Conservation (phyloP, 176 grass and related monocot species). For the Stipa capillata region DNA sequence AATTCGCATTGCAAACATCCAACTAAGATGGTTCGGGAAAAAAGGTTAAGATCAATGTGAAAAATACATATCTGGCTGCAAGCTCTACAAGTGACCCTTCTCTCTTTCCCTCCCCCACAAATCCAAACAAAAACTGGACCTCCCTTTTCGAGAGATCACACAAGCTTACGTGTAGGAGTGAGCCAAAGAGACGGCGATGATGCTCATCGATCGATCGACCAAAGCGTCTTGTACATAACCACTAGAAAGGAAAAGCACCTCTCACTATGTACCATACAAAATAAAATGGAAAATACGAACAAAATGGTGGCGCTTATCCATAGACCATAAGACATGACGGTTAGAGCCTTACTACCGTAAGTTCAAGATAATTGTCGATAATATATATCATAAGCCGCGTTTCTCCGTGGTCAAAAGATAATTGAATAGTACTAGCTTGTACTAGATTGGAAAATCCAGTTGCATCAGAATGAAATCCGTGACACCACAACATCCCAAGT, state of each 20-base stretch:
- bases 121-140: background rate
- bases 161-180: constrained; percentile 37
- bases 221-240: constrained; percentile 7
- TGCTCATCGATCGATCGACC: background rate
- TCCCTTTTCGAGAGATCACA: constrained; percentile 24
- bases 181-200: constrained; percentile 27
- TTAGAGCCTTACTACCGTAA: background rate
- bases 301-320: background rate
- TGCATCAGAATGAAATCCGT: background rate
- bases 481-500: background rate
- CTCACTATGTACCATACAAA: background rate
- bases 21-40: background rate
- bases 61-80: background rate
- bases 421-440: background rate
- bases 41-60: background rate
- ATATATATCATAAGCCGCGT: background rate
- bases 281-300: background rate
- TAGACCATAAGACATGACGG: background rate
- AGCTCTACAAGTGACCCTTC: constrained; percentile 4
- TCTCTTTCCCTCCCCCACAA: background rate
- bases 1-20: background rate
- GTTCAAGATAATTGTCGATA: background rate
- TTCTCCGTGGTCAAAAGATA: background rate
- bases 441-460: background rate
- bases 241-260: constrained; percentile 8